These are phyloP conservation scores for Coemansia sp. DNA, from an alignment of 192 early-diverging fungal species.

Conservation along the genomic window DNA sequence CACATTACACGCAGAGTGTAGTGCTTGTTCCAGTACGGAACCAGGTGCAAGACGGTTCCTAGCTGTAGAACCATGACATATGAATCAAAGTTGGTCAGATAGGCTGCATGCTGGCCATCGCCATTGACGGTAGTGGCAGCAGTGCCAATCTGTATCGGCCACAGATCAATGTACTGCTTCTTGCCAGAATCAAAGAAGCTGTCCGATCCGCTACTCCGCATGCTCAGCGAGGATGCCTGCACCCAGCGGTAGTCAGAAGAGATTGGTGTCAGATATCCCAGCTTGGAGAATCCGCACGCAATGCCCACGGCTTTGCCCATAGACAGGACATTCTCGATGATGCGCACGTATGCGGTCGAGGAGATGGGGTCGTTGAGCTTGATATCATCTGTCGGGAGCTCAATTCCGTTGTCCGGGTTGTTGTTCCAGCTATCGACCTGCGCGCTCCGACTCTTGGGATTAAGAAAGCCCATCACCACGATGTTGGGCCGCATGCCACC, in stretches of 20 bases:
- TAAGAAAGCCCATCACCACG: slow-evolving; percentile 62
- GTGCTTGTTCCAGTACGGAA: slow-evolving; percentile 65
- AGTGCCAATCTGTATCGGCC: slow-evolving; percentile 68
- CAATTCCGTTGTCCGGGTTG: slow-evolving; percentile 7
- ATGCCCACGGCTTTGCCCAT: slow-evolving; percentile 72
- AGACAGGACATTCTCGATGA: slow-evolving; percentile 68
- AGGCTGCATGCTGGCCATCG: slow-evolving; percentile 28
- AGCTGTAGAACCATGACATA: slow-evolving; percentile 76
- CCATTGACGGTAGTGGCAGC: slow-evolving; percentile 12
- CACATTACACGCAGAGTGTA: slow-evolving; percentile 63
- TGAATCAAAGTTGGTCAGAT: slow-evolving; percentile 63
- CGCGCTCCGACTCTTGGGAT: slow-evolving; percentile 21
- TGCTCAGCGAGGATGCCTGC: background rate
- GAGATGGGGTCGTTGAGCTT: slow-evolving; percentile 60
- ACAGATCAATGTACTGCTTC: slow-evolving; percentile 67
- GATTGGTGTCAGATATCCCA: slow-evolving; percentile 41
- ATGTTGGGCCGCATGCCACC: slow-evolving; percentile 72
- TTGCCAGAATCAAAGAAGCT: slow-evolving; percentile 14
- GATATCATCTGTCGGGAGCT: slow-evolving; percentile 60
- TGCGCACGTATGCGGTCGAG: slow-evolving; percentile 63
- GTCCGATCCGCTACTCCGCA: background rate
- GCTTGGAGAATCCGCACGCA: slow-evolving; percentile 61
- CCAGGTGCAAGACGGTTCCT: slow-evolving; percentile 70
- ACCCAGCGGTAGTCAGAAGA: background rate
- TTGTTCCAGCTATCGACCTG: background rate